phyloP scores from a whole-genome alignment of 2,329 filamentous ascomycete species.

The Didymella sp. region DNA sequence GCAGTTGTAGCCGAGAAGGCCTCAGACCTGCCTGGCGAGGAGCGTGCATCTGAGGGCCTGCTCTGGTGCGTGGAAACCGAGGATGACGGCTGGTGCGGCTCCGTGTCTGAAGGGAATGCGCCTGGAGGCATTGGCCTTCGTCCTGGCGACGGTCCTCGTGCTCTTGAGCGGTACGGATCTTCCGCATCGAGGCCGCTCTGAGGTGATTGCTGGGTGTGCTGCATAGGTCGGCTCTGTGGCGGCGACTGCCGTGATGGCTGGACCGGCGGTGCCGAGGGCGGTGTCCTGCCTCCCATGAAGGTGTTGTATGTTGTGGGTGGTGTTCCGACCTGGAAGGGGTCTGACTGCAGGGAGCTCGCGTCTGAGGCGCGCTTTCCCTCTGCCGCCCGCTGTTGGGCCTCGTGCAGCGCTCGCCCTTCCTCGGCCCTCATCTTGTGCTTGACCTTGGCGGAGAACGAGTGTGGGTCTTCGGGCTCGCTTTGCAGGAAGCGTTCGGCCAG shows the following conservation, averaged over 20 bases:
- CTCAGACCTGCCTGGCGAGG: conserved; percentile 34
- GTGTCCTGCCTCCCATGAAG: conserved; percentile 30
- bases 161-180: conserved; percentile 42
- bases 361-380: conserved; percentile 38
- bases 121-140: conserved; percentile 37
- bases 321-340: conserved; percentile 38
- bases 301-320: conserved; percentile 34
- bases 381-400: conserved; percentile 44
- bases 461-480: conserved; percentile 45
- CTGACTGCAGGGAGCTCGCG: conserved; percentile 37
- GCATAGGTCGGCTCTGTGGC: conserved; percentile 10
- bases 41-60: conserved; percentile 31
- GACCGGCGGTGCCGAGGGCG: conserved; percentile 27
- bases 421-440: conserved; percentile 62
- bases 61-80: conserved; percentile 39
- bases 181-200: conserved; percentile 29
- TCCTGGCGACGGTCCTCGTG: conserved; percentile 39
- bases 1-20: conserved; percentile 26
- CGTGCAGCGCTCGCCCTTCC: conserved; percentile 59
- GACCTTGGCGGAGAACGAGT: conserved; percentile 55
- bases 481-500: conserved; percentile 38
- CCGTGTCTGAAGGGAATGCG: conserved; percentile 34
- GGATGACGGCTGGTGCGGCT: conserved; percentile 33
- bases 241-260: conserved; percentile 25
- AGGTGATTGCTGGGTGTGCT: conserved; percentile 23